Evolutionary conservation across 2,329 filamentous ascomycete genomes (phyloP).

Genomic region (Pseudogymnoascus sp.): DNA sequence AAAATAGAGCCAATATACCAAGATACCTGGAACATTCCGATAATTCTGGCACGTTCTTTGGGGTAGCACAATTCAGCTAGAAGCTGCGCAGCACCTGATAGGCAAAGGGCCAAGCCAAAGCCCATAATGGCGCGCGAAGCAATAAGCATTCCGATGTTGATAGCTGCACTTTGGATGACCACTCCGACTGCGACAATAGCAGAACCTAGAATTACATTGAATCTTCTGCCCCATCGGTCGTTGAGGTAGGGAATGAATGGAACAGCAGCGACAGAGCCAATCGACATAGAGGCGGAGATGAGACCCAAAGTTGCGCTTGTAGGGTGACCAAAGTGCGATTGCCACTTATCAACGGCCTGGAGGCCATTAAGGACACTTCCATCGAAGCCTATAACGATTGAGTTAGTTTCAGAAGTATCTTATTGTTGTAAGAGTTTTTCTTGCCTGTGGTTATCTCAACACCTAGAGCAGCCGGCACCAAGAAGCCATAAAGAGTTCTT

Average conservation of each 20-base stretch:
- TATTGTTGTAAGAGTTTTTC: not conserved
- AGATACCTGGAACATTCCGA: slow-evolving; percentile 26
- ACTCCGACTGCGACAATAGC: slow-evolving; percentile 30
- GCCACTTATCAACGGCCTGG: slow-evolving; percentile 15
- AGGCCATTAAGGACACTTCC: slow-evolving; percentile 20
- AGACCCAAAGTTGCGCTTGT: slow-evolving; percentile 32
- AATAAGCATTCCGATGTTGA: slow-evolving; percentile 16
- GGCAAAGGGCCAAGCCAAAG: slow-evolving; percentile 29
- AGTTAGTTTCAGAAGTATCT: not conserved
- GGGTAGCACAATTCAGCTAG: slow-evolving; percentile 31
- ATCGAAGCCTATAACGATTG: slow-evolving; percentile 14
- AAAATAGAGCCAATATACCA: slow-evolving; percentile 29
- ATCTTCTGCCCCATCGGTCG: slow-evolving; percentile 32
- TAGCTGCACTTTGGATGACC: slow-evolving; percentile 28
- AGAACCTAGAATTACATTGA: slow-evolving; percentile 29
- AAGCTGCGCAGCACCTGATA: slow-evolving; percentile 28
- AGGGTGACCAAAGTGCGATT: slow-evolving; percentile 31
- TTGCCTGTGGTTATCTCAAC: slow-evolving; percentile 16
- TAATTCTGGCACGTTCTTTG: slow-evolving; percentile 27
- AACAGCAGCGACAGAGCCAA: slow-evolving; percentile 35
- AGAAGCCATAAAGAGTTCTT: slow-evolving; percentile 14
- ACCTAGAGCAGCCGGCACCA: slow-evolving; percentile 14
- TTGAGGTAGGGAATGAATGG: slow-evolving; percentile 33
- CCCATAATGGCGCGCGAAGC: slow-evolving; percentile 20
- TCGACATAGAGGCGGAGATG: slow-evolving; percentile 35